Percentiles rank a stretch among this genome's conserved stretches.
These are phyloP conservation scores for Calonectria montana DNA, from an alignment of 2,329 filamentous ascomycete genomes.

Conservation along the genomic window DNA sequence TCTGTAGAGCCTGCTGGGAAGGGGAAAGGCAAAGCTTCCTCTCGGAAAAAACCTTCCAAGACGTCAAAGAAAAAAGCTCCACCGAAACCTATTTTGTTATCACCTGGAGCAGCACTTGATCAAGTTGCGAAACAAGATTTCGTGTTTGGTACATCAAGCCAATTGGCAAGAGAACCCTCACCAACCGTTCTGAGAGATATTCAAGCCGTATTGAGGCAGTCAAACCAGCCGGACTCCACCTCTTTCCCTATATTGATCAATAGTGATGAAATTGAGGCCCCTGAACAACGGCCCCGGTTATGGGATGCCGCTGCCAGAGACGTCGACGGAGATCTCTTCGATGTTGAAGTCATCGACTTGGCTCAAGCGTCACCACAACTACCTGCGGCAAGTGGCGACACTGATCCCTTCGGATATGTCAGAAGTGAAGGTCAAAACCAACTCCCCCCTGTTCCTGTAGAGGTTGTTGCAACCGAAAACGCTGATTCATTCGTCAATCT, in stretches of 20 bases:
- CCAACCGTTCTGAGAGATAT: conserved; percentile 73
- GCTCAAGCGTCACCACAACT: conserved; percentile 54
- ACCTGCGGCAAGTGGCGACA: conserved; percentile 35
- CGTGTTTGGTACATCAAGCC: conserved; percentile 88
- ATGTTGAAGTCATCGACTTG: conserved; percentile 71
- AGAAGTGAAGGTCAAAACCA: conserved; percentile 12
- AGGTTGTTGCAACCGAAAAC: neutral
- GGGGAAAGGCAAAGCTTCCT: conserved; percentile 48
- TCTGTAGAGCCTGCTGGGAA: conserved; percentile 31
- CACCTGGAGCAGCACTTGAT: conserved; percentile 74
- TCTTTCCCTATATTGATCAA: conserved; percentile 54
- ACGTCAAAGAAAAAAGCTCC: conserved; percentile 53
- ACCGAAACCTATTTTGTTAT: conserved; percentile 68
- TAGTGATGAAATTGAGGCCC: conserved; percentile 51
- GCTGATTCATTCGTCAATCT: conserved; percentile 38
- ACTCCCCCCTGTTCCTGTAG: neutral
- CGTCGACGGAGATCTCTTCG: conserved; percentile 71
- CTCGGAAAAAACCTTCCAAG: conserved; percentile 46
- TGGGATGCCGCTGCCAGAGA: conserved; percentile 81
- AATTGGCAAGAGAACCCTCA: conserved; percentile 79
- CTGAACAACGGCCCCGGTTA: conserved; percentile 56
- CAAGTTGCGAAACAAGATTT: conserved; percentile 78
- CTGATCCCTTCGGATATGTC: conserved; percentile 55
- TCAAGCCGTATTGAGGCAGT: conserved; percentile 70
- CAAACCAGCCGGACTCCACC: conserved; percentile 58